Base-by-base conservation (phyloP, 352 stramenopile species). In the Phytophthora uliginosa region DNA sequence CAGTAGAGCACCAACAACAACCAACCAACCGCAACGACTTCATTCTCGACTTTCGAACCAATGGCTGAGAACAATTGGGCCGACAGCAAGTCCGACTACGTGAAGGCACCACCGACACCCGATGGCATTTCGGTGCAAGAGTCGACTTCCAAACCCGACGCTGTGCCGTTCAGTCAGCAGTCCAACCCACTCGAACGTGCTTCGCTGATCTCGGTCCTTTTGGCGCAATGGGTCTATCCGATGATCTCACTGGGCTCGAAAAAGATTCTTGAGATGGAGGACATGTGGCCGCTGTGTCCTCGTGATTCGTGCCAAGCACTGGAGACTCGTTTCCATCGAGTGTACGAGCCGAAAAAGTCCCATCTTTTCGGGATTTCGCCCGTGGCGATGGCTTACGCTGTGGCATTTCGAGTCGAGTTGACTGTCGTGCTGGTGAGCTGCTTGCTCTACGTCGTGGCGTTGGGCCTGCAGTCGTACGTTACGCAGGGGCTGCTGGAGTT, bases 191-290 rank as follows among this genome's bases (percentile, higher is more conserved):
- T 88, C 1, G 76, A 81, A 4, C 51, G 34, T 10, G 76, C 70
- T 33, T 82, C 77, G 42, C 70, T 74, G 61, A 36, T 88, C 36
- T 86, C 82, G 20, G 56, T 81, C 60, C 57, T 83, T n/a, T 73
- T 74, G 54, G 59, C 89, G 36, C 82, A 75, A 66, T 92, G 84
- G 84, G 52, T 92, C 40, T 69, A 83, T 15, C 74, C 74, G 50
- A 71, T 92, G 51, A 74, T 92, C 4, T 59, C 54, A 8, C 63
- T 73, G 34, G 84, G 82, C 7, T 74, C 74, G 20, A 66, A 72
- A 17, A 60, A 67, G 12, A 59, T 72, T 20, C 63, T 82, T 1
- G 62, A 82, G 6, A 59, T 69, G 24, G 57, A 79, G 24, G 74
- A 84, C 42, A 60, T 81, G n/a, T 84, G 77, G 77, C 26, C 33